These are phyloP conservation scores for Puya raimondii DNA, from an alignment of 176 grass and related monocot species.

Conservation along the genomic window DNA sequence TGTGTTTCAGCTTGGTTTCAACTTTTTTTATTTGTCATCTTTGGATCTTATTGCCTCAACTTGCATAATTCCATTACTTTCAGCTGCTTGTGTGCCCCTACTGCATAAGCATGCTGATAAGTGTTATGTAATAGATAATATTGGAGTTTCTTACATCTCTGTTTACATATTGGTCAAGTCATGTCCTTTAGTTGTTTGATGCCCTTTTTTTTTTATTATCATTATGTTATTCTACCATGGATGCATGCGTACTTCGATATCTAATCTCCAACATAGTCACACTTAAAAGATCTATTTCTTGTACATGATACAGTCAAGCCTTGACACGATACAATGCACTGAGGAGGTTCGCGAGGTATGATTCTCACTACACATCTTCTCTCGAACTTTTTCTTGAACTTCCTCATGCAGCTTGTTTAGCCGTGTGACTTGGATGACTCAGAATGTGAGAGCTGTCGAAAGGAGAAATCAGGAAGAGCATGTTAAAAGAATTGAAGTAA, in stretches of 20 bases:
- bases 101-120: no score
- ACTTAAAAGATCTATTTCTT: slow-evolving; percentile 7
- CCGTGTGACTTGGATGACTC: slow-evolving; percentile 23
- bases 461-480: slow-evolving; percentile 65
- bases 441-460: slow-evolving; percentile 73
- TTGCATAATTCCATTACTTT: not conserved
- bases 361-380: slow-evolving; percentile 20
- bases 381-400: not conserved
- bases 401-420: slow-evolving; percentile 7
- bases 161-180: no score
- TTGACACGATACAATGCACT: slow-evolving; percentile 73
- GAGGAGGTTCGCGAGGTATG: slow-evolving; percentile 84
- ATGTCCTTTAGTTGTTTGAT: not conserved
- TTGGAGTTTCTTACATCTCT: no score
- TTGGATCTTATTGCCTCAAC: not conserved
- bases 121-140: not conserved
- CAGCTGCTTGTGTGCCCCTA: not conserved
- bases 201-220: not conserved
- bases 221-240: no score
- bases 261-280: not conserved
- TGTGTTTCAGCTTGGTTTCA: not conserved
- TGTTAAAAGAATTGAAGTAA: slow-evolving; percentile 77
- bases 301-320: slow-evolving; percentile 45
- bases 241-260: no score
- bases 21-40: not conserved